Percentiles rank a stretch among this genome's conserved stretches.
These are phyloP conservation scores for Euryodendron excelsum DNA, from an alignment of 148 eudicot species.

Conservation along the genomic window DNA sequence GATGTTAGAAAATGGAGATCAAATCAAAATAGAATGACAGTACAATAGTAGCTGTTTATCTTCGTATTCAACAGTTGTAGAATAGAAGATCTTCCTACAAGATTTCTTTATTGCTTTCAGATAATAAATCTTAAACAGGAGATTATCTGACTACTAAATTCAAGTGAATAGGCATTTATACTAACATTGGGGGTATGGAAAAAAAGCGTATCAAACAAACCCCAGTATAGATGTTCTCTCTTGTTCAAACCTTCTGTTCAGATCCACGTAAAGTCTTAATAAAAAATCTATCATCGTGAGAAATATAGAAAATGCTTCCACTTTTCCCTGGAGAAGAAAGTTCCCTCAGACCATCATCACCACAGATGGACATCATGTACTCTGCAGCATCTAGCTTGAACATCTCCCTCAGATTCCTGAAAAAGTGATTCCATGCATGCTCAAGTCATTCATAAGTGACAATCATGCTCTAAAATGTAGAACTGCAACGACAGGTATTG, in stretches of 20 bases:
- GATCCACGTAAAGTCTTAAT: constrained; percentile 81
- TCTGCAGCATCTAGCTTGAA: constrained; percentile 97
- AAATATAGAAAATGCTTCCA: constrained; percentile 87
- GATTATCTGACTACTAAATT: background rate
- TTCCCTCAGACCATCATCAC: constrained; percentile 88
- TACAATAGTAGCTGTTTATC: background rate
- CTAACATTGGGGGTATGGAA: background rate
- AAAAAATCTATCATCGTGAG: constrained; percentile 88
- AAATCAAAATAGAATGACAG: background rate
- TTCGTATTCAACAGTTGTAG: background rate
- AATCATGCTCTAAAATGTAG: background rate
- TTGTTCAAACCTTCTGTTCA: constrained; percentile 66
- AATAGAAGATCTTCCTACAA: background rate
- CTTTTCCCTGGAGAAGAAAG: constrained; percentile 92
- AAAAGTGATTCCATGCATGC: constrained; percentile 7
- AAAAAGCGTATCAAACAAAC: background rate
- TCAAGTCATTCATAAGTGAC: background rate
- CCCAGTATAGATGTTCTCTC: background rate
- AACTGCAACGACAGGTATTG: background rate
- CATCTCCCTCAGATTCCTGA: constrained; percentile 94
- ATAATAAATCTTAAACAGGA: background rate
- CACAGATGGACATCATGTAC: constrained; percentile 99
- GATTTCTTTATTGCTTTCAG: background rate
- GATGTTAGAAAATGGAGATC: background rate
- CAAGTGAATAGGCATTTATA: background rate